Base-by-base conservation (phyloP, 192 early-diverging fungal genomes). In the Obelidium mucronatum region DNA sequence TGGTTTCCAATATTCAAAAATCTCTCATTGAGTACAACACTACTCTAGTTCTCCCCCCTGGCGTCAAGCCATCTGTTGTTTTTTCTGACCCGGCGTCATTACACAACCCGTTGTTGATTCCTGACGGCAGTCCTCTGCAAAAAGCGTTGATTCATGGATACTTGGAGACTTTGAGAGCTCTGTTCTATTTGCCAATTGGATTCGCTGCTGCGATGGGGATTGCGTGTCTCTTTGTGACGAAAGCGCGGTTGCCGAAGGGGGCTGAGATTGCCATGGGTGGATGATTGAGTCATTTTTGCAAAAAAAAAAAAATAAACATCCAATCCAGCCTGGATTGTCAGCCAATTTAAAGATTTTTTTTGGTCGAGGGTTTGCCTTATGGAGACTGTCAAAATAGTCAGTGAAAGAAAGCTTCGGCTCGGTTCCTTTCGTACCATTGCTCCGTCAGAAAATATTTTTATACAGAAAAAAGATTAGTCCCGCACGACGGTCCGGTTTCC, bases 111-210 rank as follows among this genome's bases (percentile, higher is more conserved):
- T 26, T 48, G 37, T 22, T 63, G 31, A 33, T 63, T 42, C 22
- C 15, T 17, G 58, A 74, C 34, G 72, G 59, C 1, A 62, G 58
- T 24, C 33, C 56, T 4, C 35, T 74, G 37, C 66, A 73, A 56
- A 63, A 55, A 36, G 56, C 77, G 2, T 42, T 82, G 28, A 77
- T 79, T 37, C 74, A 73, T 44, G 77, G 68, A 30, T 82, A 77
- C 28, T 54, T 79, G 24, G 15, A 69, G 55, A 66, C 64, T n/a
- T 34, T 82, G 28, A 54, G 64, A 15, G 17, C 69, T 26, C 55
- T 79, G 33, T 82, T 82, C 40, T 68, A 77, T 39, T 51, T 71
- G 3, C 48, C 70, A 24, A 69, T 82, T 22, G 74, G 74, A 22
- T 82, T 82, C 75, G 60, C 61, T 26, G 60, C 36, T 2, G 24